phyloP scores from a whole-genome alignment of 2,329 filamentous ascomycete species.

The Cordyceps farinosa region DNA sequence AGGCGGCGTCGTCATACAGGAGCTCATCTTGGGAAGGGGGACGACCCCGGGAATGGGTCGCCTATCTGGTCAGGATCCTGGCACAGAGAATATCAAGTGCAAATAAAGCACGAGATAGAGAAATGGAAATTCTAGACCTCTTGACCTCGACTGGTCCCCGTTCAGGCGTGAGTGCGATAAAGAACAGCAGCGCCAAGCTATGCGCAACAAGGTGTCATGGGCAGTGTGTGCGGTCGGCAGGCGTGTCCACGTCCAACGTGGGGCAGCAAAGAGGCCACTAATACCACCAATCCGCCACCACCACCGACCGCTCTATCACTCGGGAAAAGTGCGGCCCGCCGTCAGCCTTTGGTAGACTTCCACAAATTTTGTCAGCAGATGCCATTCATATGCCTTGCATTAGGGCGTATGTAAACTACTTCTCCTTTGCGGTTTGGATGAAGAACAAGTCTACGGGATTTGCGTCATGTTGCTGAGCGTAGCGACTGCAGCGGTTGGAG shows the following conservation, averaged over 20 bases:
- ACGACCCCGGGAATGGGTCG: slow-evolving; percentile 32
- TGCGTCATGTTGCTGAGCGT: no score
- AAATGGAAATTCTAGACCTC: not conserved
- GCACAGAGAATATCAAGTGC: not conserved
- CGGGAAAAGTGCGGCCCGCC: slow-evolving; percentile 17
- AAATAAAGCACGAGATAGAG: not conserved
- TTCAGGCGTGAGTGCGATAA: not conserved
- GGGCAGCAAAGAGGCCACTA: slow-evolving; percentile 16
- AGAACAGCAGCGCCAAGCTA: slow-evolving; percentile 15
- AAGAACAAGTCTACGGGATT: no score
- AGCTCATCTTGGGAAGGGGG: slow-evolving; percentile 37
- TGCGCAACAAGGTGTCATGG: slow-evolving; percentile 11
- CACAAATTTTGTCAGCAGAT: not conserved
- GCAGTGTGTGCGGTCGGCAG: slow-evolving; percentile 7
- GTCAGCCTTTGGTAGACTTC: not conserved
- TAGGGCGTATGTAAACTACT: no score
- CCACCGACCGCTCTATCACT: not conserved
- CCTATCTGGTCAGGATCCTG: slow-evolving; percentile 23
- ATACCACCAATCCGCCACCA: not conserved
- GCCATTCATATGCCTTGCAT: not conserved
- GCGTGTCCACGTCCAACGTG: slow-evolving; percentile 11
- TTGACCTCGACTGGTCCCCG: not conserved
- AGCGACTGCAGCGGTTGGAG: not conserved
- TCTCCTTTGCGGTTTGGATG: no score
- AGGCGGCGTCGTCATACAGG: slow-evolving; percentile 30